Base-by-base conservation (phyloP, 768 basidiomycete genomes). In the Roridomyces roridus region DNA sequence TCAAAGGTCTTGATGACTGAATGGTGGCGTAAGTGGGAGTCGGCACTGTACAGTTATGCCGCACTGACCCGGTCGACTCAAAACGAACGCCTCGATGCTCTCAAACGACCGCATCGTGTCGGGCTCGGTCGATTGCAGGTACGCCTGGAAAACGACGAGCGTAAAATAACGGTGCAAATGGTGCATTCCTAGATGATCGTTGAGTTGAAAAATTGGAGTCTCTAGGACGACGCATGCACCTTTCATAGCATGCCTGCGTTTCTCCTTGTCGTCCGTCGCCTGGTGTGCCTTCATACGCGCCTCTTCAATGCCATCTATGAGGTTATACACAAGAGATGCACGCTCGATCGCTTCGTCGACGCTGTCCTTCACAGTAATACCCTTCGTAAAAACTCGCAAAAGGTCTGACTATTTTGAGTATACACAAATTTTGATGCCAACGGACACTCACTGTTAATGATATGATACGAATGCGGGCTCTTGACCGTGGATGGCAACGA, bases 1-100 rank as follows among this genome's bases (percentile, higher is more conserved):
- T 95, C 87, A 57, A 98, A 96, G 0, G 97, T 99, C 70, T 89
- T 90, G 74, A 98, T 94, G 14, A 98, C 96, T 91, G 54, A 2
- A 42, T 12, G n/a, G n/a, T n/a, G n/a, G n/a, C n/a, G n/a, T n/a
- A n/a, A n/a, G n/a, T n/a, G n/a, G n/a, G n/a, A n/a, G n/a, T n/a
- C n/a, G n/a, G n/a, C 11, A 29, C 25, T 17, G 25, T 23, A 28
- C 39, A 26, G 37, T n/a, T n/a, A n/a, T n/a, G 31, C 5, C 10
- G 12, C 14, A 55, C 73, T 42, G 68, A 92, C 94, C 94, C 62
- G 96, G 97, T 40, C 92, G 80, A 60, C 85, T 84, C 67, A 88
- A 85, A 26, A 98, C 88, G 63, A 89, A 98, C 5, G 81, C 80
- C 67, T 93, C 93, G 45, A 98, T 89, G 0, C 80, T 85, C 57